phyloP scores from a whole-genome alignment of 1,284 basidiomycete species.

The Calocybe gambosa region DNA sequence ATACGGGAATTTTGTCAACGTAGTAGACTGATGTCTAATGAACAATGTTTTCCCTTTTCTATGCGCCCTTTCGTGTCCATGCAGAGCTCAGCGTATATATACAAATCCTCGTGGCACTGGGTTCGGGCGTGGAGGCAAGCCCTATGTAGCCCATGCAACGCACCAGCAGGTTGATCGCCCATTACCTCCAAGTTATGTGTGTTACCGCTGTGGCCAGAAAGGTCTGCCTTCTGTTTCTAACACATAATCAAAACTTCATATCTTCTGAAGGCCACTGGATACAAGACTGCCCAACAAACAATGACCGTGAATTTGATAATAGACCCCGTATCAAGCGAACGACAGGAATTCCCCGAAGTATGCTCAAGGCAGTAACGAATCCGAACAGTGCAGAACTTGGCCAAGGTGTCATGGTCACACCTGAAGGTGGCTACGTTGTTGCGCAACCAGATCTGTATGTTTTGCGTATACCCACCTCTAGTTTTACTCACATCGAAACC shows the following conservation, averaged over 20 bases:
- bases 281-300: slow-evolving; percentile 97
- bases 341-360: slow-evolving; percentile 95
- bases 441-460: slow-evolving; percentile 89
- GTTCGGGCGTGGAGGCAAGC: slow-evolving; percentile 57
- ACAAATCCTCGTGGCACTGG: slow-evolving; percentile 57
- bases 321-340: slow-evolving; percentile 95
- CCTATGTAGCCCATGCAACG: slow-evolving; percentile 35
- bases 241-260: slow-evolving; percentile 9
- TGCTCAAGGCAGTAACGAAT: slow-evolving; percentile 93
- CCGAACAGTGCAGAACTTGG: slow-evolving; percentile 69
- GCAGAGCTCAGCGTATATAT: slow-evolving; percentile 71
- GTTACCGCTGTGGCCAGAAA: slow-evolving; percentile 97
- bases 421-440: slow-evolving; percentile 93
- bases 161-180: slow-evolving; percentile 53
- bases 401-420: slow-evolving; percentile 92
- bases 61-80: slow-evolving; percentile 16
- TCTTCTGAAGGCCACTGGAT: slow-evolving; percentile 88
- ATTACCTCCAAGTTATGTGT: slow-evolving; percentile 94
- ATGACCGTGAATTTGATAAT: slow-evolving; percentile 91
- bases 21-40: slow-evolving; percentile 66
- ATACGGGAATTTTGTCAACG: slow-evolving; percentile 42
- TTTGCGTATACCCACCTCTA: background rate
- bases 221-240: slow-evolving; percentile 43
- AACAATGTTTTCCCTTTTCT: slow-evolving; percentile 36
- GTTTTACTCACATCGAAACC: slow-evolving; percentile 10